Conservation (phyloP, 768 basidiomycete species). For the Hysterangium stoloniferum region DNA sequence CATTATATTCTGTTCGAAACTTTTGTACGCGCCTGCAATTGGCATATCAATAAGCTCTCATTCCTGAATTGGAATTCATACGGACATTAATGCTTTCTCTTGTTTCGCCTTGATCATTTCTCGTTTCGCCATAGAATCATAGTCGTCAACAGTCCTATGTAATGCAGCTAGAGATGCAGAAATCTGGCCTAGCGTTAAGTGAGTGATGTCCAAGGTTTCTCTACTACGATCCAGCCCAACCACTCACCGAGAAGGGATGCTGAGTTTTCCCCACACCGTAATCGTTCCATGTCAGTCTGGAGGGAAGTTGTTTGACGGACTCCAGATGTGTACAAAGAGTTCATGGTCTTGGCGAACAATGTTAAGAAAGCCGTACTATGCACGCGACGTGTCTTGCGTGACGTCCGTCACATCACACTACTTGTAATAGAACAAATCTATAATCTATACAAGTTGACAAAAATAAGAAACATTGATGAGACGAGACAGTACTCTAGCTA, state of each 20-base stretch:
- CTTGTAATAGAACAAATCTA: no score
- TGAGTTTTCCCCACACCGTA: conserved; percentile 74
- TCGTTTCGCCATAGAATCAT: conserved; percentile 91
- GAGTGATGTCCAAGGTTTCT: not conserved
- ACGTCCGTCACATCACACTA: no score
- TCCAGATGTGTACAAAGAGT: conserved; percentile 90
- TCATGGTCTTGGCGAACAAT: conserved; percentile 71
- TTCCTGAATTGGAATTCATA: conserved; percentile 9
- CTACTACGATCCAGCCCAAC: not conserved
- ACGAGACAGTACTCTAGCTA: no score
- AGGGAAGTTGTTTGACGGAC: conserved; percentile 87
- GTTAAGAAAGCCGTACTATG: no score
- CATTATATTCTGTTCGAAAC: conserved; percentile 80
- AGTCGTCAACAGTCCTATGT: conserved; percentile 92
- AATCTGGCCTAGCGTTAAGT: conserved; percentile 73
- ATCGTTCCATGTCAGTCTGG: conserved; percentile 75
- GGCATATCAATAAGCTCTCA: not conserved
- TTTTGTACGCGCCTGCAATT: conserved; percentile 77
- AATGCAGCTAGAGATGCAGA: conserved; percentile 94
- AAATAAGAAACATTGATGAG: no score
- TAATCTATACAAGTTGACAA: no score
- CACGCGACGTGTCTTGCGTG: not conserved
- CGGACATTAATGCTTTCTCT: conserved; percentile 90
- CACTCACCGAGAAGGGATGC: conserved; percentile 75
- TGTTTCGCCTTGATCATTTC: conserved; percentile 96